A percentile compares a stretch with the other conserved stretches of the same genome.
Evolutionary conservation across 306 rosid genomes (phyloP).

Genomic region (Notholithocarpus densiflorus): DNA sequence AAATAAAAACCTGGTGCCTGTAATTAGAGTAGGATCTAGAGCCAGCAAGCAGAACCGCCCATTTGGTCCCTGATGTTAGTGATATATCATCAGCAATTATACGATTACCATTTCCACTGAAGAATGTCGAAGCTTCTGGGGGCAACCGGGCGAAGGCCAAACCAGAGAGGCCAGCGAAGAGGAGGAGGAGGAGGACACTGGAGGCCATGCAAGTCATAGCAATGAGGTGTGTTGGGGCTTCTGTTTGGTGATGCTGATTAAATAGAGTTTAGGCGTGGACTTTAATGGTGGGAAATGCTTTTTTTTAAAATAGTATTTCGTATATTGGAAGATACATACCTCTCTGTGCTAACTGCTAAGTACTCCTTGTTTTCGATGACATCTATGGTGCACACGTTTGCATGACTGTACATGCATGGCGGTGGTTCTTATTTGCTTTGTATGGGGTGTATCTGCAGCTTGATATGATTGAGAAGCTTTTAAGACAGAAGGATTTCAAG

Average conservation of each 20-base stretch:
- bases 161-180: constrained; percentile 17
- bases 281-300: no score
- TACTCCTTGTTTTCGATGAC: no score
- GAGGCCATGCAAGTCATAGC: constrained; percentile 28
- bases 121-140: constrained; percentile 51
- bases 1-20: constrained; percentile 69
- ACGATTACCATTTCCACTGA: neutral
- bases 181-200: constrained; percentile 16
- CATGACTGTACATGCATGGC: no score
- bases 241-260: neutral
- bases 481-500: no score
- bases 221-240: neutral
- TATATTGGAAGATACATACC: no score
- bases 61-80: constrained; percentile 51
- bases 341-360: no score
- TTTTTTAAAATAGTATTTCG: no score
- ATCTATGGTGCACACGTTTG: no score
- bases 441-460: no score
- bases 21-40: constrained; percentile 91
- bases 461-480: no score
- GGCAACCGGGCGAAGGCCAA: constrained; percentile 50
- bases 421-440: no score
- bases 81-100: no score
- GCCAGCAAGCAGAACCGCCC: constrained; percentile 93
- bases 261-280: neutral